These are phyloP conservation scores for Biancaea sappan DNA, from an alignment of 306 rosid species.

Conservation along the genomic window DNA sequence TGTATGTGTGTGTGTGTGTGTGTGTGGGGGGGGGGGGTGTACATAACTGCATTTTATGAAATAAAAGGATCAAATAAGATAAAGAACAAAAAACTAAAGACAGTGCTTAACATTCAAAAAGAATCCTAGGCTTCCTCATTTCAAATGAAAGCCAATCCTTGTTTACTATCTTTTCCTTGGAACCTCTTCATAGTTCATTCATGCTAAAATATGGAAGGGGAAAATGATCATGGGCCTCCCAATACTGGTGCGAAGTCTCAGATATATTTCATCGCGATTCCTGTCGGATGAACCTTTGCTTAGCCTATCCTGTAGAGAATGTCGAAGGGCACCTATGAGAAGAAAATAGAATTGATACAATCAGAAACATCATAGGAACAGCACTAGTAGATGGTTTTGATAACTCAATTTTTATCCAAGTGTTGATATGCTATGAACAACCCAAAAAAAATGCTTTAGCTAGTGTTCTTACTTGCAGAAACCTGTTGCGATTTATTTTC, in stretches of 20 bases:
- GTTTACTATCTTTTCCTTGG: neutral
- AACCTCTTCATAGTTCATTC: neutral
- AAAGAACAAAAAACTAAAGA: neutral
- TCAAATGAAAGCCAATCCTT: neutral
- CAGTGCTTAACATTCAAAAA: neutral
- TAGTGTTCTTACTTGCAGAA: constrained; percentile 73
- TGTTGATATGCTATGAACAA: constrained; percentile 12
- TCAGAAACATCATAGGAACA: constrained; percentile 23
- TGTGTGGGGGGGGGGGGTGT: too few species aligned
- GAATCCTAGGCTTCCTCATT: neutral
- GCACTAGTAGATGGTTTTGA: neutral
- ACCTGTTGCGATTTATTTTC: constrained; percentile 95
- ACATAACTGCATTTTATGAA: neutral
- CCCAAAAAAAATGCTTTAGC: neutral
- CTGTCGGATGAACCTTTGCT: constrained; percentile 79
- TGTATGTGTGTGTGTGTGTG: too few species aligned
- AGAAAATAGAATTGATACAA: neutral
- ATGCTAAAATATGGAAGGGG: constrained; percentile 15
- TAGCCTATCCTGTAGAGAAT: constrained; percentile 87
- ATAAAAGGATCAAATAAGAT: neutral
- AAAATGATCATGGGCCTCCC: constrained; percentile 49
- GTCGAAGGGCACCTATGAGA: constrained; percentile 79
- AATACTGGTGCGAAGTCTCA: constrained; percentile 79
- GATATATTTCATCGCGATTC: constrained; percentile 78
- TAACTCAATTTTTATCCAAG: neutral